Evolutionary conservation across 257 asterid genomes (phyloP), one percentile per base, ranked within the genome.

Genomic region (Nicotiana benthamiana): DNA sequence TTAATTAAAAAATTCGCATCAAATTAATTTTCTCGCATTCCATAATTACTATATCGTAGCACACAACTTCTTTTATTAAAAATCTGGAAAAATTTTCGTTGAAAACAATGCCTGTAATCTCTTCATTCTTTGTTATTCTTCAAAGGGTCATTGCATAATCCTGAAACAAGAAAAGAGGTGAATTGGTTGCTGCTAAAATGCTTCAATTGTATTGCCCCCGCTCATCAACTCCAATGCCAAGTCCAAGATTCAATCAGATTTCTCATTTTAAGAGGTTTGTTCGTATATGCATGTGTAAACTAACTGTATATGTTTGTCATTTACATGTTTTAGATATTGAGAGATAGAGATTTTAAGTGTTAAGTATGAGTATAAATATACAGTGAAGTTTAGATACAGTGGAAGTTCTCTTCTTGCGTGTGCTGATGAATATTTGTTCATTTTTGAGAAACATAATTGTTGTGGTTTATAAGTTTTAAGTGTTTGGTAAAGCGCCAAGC

Each of bases 191-290:
- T 80, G 75, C 86, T 40, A 86, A 82, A n/a, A 85, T 92, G 97
- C 90, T 94, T 89, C 97, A 90, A 86, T 86, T 89, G 81, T 82
- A 86, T 86, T 82, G 89, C 86, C 79, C 79, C 83, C 78, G 79
- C 65, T 85, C 82, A 82, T 91, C 96, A 68, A 85, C 46, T 86
- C 81, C 92, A 32, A 22, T 85, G 20, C 83, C 81, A 36, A 82
- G 84, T 79, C 84, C 85, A 82, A 85, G 88, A 67, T 79, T 86
- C 80, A 63, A 61, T 82, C 88, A 81, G 53, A 79, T 72, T 78
- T 81, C 84, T 79, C 88, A 83, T 75, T 83, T 80, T 17, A 86
- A 80, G 65, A 90, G 97, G 98, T 93, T 68, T 11, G 52, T 30
- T 64, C 11, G 20, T 64, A 54, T 57, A 40, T 40, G 48, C 48